Evolutionary conservation across 176 grass and related monocot species (phyloP), one percentile per base, ranked within the genome.

Genomic region (Bonia amplexicaulis): DNA sequence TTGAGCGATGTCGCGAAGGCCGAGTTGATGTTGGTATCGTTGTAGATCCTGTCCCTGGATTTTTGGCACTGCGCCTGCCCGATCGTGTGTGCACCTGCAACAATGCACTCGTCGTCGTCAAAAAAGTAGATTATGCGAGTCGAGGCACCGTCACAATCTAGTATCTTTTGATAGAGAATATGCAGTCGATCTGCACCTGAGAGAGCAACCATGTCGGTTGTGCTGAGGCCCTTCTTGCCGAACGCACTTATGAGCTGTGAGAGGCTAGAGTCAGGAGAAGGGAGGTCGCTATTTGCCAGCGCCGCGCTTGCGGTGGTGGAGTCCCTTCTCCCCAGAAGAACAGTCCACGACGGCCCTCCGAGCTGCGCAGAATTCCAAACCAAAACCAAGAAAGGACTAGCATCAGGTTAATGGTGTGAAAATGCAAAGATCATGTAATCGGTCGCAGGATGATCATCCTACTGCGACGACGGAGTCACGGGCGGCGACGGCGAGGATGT

Each of bases 401-500:
- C 11, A 40, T 23, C 4, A 15, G 7, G 10, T 15, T 33, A 20
- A 65, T 58, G 10, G 29, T 12, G 57, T 12, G 12, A 60, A 57
- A 60, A 25, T 25, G 57, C 1, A 4, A 20, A 1, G 9, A 60
- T 0, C 9, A 37, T 25, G 31, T 12, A 52, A 26, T 12, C 22
- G 61, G 1, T 31, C 12, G 13, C 60, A 10, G n/a, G 17, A 16
- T 12, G 29, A 5, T 19, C 0, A 27, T 26, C 62, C 29, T 87
- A 96, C 91, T 22, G 89, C 87, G 2, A 93, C 85, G 8, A 97
- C 89, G 1, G 91, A 91, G 74, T 96, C 94, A 0, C 91, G 91
- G 44, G 94, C 89, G 2, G 91, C 94, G 10, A 97, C 74, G 20
- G 91, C 66, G 59, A 92, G 78, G 81, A 97, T 97, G 81, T 97